Base-by-base conservation (phyloP, 2,329 filamentous ascomycete genomes). In the Arthroderma uncinatum region DNA sequence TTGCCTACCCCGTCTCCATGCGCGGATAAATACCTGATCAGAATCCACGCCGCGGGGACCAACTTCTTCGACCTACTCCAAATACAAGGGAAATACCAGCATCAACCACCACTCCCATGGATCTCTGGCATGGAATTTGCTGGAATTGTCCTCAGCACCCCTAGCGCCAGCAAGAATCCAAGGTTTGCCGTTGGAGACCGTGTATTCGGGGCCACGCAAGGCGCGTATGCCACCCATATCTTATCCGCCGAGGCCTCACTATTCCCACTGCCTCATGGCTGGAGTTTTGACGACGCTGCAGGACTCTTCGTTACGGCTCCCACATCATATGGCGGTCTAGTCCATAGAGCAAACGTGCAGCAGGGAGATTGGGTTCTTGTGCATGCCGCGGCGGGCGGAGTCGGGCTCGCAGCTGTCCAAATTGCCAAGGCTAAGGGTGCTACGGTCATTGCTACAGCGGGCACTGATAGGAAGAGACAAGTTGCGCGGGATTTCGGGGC, bases 51-150 rank as follows among this genome's bases (percentile, higher is more conserved):
- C 50, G 81, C 87, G 0, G 92, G 89, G 19, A 88, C 89, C 66
- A 97, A 97, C 76, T 97, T 97, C 80, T 97, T 96, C 77, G 92
- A 97, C 71, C 86, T 95, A 58, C 82, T 97, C 56, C 92, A 97
- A 69, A 89, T 96, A 67, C 86, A 89, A 67, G 92, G 92, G 57
- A 95, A 94, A 81, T 97, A 97, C 74, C 92, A 97, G 69, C 81
- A 89, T 69, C 91, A 96, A 66, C 90, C 90, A 0, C 83, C 86
- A 0, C 84, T 96, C 53, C 91, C 91, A 33, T 95, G 91, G 90
- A 75, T 92, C 53, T 83, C 89, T 0, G 92, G 92, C 60, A 82
- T 82, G 67, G 92, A 97, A 70, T 97, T 96, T 74, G 82, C 88
- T 23, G 92, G 92, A 62, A 78, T 83, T 4, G 77, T 97, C 63